Evolutionary conservation across 805 yeast genomes (phyloP).

Genomic region (Candida sphagnicola): DNA sequence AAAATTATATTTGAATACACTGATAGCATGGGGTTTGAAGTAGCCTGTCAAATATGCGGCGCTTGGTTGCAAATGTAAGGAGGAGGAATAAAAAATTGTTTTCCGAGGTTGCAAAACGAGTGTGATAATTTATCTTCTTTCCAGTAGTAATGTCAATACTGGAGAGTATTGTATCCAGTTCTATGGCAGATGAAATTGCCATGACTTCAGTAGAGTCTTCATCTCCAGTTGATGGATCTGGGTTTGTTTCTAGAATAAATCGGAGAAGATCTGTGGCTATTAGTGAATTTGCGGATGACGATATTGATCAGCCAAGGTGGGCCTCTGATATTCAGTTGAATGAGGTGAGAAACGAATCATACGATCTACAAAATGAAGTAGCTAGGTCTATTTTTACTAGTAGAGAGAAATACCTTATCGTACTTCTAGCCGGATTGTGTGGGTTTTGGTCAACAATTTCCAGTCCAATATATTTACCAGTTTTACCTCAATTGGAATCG

Average conservation of each 20-base stretch:
- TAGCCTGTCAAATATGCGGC: not conserved
- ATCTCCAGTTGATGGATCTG: not conserved
- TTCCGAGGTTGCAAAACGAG: not conserved
- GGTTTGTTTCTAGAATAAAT: not conserved
- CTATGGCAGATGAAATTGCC: not conserved
- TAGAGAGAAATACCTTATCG: constrained; percentile 36
- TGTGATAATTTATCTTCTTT: too few relatives aligned
- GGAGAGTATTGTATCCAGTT: not conserved
- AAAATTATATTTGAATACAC: too few relatives aligned
- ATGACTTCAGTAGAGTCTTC: not conserved
- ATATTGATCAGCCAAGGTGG: not conserved
- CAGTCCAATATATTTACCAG: constrained; percentile 75
- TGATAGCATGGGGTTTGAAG: too few relatives aligned
- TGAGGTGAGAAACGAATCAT: not conserved
- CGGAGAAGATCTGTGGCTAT: not conserved
- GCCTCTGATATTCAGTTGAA: constrained; percentile 1
- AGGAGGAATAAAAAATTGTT: too few relatives aligned
- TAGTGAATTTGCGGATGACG: not conserved
- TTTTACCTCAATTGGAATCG: constrained; percentile 50
- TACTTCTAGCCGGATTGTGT: constrained; percentile 37
- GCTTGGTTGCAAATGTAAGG: not conserved
- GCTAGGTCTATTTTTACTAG: constrained; percentile 34
- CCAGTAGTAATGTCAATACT: not conserved
- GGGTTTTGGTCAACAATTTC: constrained; percentile 67
- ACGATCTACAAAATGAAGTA: not conserved